A percentile compares a stretch with the other conserved stretches of the same genome.
phyloP scores from a whole-genome alignment of 2,329 filamentous ascomycete genomes.

The Sporothrix pseudoabietina region DNA sequence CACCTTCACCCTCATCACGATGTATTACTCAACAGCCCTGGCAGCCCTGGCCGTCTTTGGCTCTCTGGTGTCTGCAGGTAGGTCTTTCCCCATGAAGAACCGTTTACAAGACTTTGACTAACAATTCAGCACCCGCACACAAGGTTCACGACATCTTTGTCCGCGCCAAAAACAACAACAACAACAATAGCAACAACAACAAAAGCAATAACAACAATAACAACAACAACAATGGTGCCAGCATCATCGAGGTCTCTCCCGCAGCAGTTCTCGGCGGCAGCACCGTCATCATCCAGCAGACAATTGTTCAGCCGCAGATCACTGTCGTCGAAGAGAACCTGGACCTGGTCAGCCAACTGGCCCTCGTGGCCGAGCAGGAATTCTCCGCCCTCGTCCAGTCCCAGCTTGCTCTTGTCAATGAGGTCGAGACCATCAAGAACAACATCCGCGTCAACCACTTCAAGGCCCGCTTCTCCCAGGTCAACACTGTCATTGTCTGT shows the following conservation, averaged over 20 bases:
- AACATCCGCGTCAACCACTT: slow-evolving; percentile 49
- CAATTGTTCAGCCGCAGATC: slow-evolving; percentile 39
- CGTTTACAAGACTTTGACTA: neutral
- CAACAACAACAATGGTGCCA: slow-evolving; percentile 21
- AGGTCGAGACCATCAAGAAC: slow-evolving; percentile 47
- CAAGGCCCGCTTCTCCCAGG: slow-evolving; percentile 43
- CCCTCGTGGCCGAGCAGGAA: slow-evolving; percentile 43
- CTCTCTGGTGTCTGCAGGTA: slow-evolving; percentile 40
- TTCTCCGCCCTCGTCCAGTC: slow-evolving; percentile 45
- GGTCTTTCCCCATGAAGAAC: slow-evolving; percentile 3
- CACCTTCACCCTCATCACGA: neutral
- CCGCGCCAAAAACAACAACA: slow-evolving; percentile 32
- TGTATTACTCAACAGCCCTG: slow-evolving; percentile 38
- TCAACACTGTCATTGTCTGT: slow-evolving; percentile 45
- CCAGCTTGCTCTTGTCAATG: slow-evolving; percentile 43
- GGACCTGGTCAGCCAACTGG: slow-evolving; percentile 42
- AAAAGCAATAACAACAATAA: slow-evolving; percentile 29
- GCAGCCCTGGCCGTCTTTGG: slow-evolving; percentile 39
- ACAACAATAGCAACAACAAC: slow-evolving; percentile 34
- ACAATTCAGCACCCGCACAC: slow-evolving; percentile 32
- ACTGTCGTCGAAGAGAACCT: slow-evolving; percentile 45
- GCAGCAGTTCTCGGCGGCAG: slow-evolving; percentile 33
- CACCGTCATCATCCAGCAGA: slow-evolving; percentile 42
- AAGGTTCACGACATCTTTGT: neutral
- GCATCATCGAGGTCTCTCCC: slow-evolving; percentile 34